Evolutionary conservation across 23 red algal genomes (phyloP), one percentile per base, ranked within the genome.

Genomic region (Gracilaria domingensis): DNA sequence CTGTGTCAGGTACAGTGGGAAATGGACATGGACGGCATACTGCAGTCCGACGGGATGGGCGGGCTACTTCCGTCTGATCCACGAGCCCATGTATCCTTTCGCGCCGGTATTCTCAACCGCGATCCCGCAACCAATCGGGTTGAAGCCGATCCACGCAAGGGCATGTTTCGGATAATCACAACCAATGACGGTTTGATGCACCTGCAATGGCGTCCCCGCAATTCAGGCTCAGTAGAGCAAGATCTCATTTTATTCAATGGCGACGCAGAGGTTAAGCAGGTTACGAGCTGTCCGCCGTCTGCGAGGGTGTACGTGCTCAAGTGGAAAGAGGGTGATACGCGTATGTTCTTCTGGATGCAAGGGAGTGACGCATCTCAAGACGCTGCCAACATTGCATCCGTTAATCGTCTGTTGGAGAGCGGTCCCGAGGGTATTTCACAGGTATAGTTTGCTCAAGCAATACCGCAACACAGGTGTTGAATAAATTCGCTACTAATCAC

Each of bases 281-380:
- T 92, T 34, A 84, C 80, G 6, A 66, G 53, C 49, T 83, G 62
- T 58, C 79, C 89, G 32, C 56, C 79, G 12, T 90, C 87, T 1
- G 87, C 87, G 35, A 77, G 89, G 75, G 89, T 92, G 8, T 92
- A 84, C 34, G 89, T 92, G 23, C 79, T 92, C 8, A 92, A 92
- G 47, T 92, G 89, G 89, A 49, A 78, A 26, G 89, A 84, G 62
- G 80, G 36, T 29, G 62, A 83, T 26, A 74, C 64, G 18, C 30
- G 89, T 8, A 75, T 92, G 66, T 92, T 92, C 62, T 83, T 92
- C 66, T 92, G 89, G 89, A 83, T 92, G 79, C 89, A 92, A 32
- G 89, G 67, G n/a, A 71, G 60, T 58, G 89, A 92, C 56, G 77
- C 71, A 40, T 83, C 78, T 29, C 50, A 70, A 48, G 89, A 92